Base-by-base conservation (phyloP, 2,329 filamentous ascomycete genomes). In the Aureobasidium lini region DNA sequence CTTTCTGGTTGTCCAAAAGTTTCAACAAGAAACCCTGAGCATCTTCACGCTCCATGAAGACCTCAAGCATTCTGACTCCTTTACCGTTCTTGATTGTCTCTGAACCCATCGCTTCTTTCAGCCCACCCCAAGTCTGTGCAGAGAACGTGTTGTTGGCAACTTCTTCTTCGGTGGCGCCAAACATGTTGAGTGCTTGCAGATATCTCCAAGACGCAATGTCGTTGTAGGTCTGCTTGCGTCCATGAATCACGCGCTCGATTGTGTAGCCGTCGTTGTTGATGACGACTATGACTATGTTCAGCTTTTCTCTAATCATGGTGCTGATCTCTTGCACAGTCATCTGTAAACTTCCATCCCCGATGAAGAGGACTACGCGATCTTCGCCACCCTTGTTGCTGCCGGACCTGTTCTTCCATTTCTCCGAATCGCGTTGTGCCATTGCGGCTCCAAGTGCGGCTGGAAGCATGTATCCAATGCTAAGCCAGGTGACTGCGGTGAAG, bases 231-330 rank as follows among this genome's bases (percentile, higher is more conserved):
- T 79, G 72, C 13, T 78, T 73, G n/a, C 75, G 70, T 4, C 81
- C 90, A 72, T 95, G 90, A 67, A 95, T 95, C 71, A 84, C 88
- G 31, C 91, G 84, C 75, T 96, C 91, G 71, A 95, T 94, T 7
- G 90, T 94, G 75, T 89, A 95, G 10, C 91, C 91, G 40, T 92
- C 84, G 71, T 95, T 95, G 79, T 88, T 90, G 65, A 95, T 87
- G 63, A 94, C 80, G 70, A 95, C 93, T 63, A 95, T 85, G 68
- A 91, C 93, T 16, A 89, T 84, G 62, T 86, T 85, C 60, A 95
- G 77, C 29, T 82, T 79, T 61, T 89, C 85, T 34, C 86, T 82
- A 64, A 95, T 83, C 81, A 95, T 93, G 11, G 90, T 94, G 72
- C 85, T 88, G 63, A 95, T 70, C 73, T 95, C 90, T 71, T 95